Percentiles rank a stretch among this genome's conserved stretches.
Conservation (phyloP, 495 filamentous ascomycete species). For the Aspergillus sparsus region DNA sequence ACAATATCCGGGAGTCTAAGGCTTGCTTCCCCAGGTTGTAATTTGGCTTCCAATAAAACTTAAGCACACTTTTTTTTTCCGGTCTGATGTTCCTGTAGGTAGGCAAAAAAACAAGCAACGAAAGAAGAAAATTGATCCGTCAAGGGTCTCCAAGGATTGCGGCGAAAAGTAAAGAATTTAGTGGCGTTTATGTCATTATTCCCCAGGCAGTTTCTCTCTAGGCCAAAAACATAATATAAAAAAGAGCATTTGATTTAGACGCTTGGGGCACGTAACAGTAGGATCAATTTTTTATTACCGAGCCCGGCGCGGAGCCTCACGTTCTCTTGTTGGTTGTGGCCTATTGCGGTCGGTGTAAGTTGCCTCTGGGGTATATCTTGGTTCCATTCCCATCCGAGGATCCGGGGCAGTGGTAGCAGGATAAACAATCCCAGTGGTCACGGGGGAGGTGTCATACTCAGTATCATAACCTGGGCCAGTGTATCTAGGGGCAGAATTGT, state of each 20-base stretch:
- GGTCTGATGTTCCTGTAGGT: constrained; percentile 23
- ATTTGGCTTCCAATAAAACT: constrained; percentile 25
- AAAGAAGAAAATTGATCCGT: constrained; percentile 12
- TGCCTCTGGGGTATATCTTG: constrained; percentile 49
- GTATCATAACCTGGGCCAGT: constrained; percentile 49
- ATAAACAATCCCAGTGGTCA: constrained; percentile 47
- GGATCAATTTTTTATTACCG: constrained; percentile 34
- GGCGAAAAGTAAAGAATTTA: constrained; percentile 19
- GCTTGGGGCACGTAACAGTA: constrained; percentile 13
- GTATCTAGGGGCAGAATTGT: constrained; percentile 47
- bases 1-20: constrained; percentile 28
- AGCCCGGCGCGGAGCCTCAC: constrained; percentile 43
- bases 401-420: constrained; percentile 49
- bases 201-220: constrained; percentile 22
- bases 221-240: constrained; percentile 15
- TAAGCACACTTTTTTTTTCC: constrained; percentile 27
- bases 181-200: constrained; percentile 23
- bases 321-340: constrained; percentile 45
- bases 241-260: constrained; percentile 15
- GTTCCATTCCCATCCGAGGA: constrained; percentile 51
- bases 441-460: constrained; percentile 47
- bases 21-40: constrained; percentile 24
- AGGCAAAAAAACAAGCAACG: constrained; percentile 19
- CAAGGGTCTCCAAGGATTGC: constrained; percentile 13
- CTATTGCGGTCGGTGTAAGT: constrained; percentile 44